Conservation (phyloP, 129 eudicot species). For the Artemisia argyi region DNA sequence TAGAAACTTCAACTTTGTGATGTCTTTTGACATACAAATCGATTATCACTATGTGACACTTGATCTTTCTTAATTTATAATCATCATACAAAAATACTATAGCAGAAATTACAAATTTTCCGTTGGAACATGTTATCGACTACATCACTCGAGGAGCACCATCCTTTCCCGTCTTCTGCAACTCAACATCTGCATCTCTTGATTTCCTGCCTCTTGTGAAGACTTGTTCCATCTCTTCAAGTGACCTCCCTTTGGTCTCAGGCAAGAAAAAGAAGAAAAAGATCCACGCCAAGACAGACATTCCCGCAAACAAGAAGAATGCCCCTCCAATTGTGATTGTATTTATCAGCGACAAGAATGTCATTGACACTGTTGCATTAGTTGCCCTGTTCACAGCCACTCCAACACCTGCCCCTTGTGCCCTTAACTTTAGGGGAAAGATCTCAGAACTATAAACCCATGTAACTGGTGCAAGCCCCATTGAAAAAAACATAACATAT, state of each 20-base stretch:
- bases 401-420: constrained; percentile 70
- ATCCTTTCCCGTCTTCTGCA: constrained; percentile 25
- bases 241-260: constrained; percentile 76
- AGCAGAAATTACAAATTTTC: not conserved
- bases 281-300: constrained; percentile 64
- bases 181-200: constrained; percentile 29
- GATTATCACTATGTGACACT: not conserved
- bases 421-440: constrained; percentile 68
- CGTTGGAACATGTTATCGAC: not conserved
- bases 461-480: constrained; percentile 73
- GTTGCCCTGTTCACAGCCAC: constrained; percentile 83
- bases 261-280: constrained; percentile 72
- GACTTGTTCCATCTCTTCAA: constrained; percentile 56
- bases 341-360: constrained; percentile 50
- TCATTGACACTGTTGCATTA: constrained; percentile 76
- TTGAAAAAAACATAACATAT: constrained; percentile 56
- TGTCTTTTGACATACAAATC: no score
- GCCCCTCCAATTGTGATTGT: constrained; percentile 83
- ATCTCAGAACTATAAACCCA: constrained; percentile 90
- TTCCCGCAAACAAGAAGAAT: constrained; percentile 70
- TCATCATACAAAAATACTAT: not conserved
- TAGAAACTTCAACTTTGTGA: no score
- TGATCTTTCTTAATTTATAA: not conserved
- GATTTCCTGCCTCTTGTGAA: constrained; percentile 38
- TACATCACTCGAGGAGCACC: constrained; percentile 10